Evolutionary conservation across 306 rosid species (phyloP), one percentile per base, ranked within the genome.

Genomic region (Glycine tomentella): DNA sequence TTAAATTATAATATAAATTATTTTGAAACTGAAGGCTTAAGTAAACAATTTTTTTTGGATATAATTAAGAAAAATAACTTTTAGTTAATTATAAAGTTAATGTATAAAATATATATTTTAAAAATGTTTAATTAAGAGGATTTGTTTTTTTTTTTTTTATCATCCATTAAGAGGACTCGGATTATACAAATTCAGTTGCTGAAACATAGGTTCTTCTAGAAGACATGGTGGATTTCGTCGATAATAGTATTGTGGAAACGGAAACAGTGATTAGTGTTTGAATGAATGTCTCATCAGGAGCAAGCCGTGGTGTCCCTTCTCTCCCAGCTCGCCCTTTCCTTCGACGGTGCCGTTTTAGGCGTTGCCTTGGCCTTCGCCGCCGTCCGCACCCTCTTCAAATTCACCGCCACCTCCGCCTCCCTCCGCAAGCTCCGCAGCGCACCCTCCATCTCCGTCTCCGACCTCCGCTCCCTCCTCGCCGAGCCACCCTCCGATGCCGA

Each of bases 261-360:
- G 8, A 80, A 38, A 12, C 5, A 3, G 69, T 25, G 31, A 25
- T 25, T 2, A 25, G 31, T 25, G 31, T 25, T 25, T 25, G 31
- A 38, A 38, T 4, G 7, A 38, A 38, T 25, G 99, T 87, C 97
- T n/a, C 85, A 94, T 25, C 31, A 25, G 59, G 98, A 95, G 1
- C 97, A 88, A 78, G 95, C 90, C 83, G 58, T 95, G 4, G 79
- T 72, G 1, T 89, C 99, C n/a, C 87, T 95, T 7, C 53, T 93
- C 46, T 86, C 96, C 10, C 92, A 87, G 17, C 79, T 95, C 7
- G 95, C 88, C 15, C 76, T 91, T 14, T 95, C 96, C 72, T 85
- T 85, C 56, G 96, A 95, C 83, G 98, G 99, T 45, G 99, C 99
- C 85, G 84, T 89, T 81, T 80, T 93, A 38, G 99, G 99, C 17